phyloP scores from a whole-genome alignment of 1,284 basidiomycete species.

The Apiotrichum laibachii region DNA sequence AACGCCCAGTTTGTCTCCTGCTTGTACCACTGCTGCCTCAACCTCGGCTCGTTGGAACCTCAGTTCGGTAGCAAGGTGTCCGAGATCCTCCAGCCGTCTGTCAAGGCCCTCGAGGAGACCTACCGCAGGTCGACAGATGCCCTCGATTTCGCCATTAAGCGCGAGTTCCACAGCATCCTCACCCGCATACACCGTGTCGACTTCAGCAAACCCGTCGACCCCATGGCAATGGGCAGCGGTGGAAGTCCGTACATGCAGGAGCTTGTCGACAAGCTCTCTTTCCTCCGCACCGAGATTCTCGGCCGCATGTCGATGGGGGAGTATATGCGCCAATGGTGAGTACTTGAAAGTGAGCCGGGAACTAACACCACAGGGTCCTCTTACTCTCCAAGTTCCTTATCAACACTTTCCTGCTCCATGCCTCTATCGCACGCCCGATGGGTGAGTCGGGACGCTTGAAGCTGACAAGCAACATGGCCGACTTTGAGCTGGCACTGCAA shows the following conservation, averaged over 20 bases:
- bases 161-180: slow-evolving; percentile 73
- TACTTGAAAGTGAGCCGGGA: not conserved
- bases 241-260: slow-evolving; percentile 86
- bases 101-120: slow-evolving; percentile 60
- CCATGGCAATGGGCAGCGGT: slow-evolving; percentile 60
- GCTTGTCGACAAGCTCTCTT: slow-evolving; percentile 75
- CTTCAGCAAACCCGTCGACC: slow-evolving; percentile 66
- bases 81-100: slow-evolving; percentile 60
- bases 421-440: slow-evolving; percentile 79
- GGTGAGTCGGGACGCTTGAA: slow-evolving; percentile 87
- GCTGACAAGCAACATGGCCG: slow-evolving; percentile 90
- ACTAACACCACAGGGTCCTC: slow-evolving; percentile 58
- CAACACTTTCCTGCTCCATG: slow-evolving; percentile 80
- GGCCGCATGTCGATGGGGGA: slow-evolving; percentile 68
- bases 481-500: slow-evolving; percentile 83
- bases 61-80: slow-evolving; percentile 69
- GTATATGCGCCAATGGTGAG: slow-evolving; percentile 66
- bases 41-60: slow-evolving; percentile 65
- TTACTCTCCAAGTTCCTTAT: slow-evolving; percentile 71
- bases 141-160: slow-evolving; percentile 67
- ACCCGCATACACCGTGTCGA: slow-evolving; percentile 78
- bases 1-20: slow-evolving; percentile 75
- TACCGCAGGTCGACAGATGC: slow-evolving; percentile 69
- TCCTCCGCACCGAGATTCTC: slow-evolving; percentile 72
- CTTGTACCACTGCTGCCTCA: slow-evolving; percentile 70